A percentile compares a stretch with the other conserved stretches of the same genome.
Evolutionary conservation across 2,329 filamentous ascomycete genomes (phyloP).

Genomic region (Aspergillus quadricinctus): DNA sequence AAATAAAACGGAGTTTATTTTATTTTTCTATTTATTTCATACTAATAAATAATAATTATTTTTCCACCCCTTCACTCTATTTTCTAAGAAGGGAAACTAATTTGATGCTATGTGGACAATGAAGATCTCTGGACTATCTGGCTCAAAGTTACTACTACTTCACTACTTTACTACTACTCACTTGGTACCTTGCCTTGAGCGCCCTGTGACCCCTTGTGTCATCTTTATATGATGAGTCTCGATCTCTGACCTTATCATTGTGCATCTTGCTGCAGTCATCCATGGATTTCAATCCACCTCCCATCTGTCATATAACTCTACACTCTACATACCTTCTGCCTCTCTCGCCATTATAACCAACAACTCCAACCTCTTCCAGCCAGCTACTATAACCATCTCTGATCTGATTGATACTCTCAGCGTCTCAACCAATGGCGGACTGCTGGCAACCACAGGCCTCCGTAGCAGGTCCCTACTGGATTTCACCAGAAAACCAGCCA

Average conservation of each 20-base stretch:
- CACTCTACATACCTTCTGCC: not conserved
- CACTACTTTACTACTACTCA: not conserved
- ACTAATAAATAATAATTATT: not conserved
- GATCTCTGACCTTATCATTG: conserved; percentile 13
- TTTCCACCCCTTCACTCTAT: not conserved
- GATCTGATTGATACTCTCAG: not conserved
- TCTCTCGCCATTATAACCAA: not conserved
- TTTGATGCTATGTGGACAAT: not conserved
- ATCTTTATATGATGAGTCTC: conserved; percentile 16
- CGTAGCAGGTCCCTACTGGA: conserved; percentile 26
- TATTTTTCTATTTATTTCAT: conserved; percentile 3
- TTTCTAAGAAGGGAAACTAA: not conserved
- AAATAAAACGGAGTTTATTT: not conserved
- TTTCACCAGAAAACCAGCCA: conserved; percentile 15
- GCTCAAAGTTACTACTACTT: not conserved
- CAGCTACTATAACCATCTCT: conserved; percentile 1
- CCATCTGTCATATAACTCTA: conserved; percentile 14
- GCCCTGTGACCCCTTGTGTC: conserved; percentile 21
- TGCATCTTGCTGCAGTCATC: conserved; percentile 18
- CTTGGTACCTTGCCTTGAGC: conserved; percentile 19
- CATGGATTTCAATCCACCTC: conserved; percentile 15
- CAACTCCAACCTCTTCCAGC: not conserved
- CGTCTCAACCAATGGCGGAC: conserved; percentile 28
- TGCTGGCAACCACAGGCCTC: conserved; percentile 24
- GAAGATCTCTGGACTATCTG: not conserved